Base-by-base conservation (phyloP, 139 green algal species). In the Chlorella sp. region DNA sequence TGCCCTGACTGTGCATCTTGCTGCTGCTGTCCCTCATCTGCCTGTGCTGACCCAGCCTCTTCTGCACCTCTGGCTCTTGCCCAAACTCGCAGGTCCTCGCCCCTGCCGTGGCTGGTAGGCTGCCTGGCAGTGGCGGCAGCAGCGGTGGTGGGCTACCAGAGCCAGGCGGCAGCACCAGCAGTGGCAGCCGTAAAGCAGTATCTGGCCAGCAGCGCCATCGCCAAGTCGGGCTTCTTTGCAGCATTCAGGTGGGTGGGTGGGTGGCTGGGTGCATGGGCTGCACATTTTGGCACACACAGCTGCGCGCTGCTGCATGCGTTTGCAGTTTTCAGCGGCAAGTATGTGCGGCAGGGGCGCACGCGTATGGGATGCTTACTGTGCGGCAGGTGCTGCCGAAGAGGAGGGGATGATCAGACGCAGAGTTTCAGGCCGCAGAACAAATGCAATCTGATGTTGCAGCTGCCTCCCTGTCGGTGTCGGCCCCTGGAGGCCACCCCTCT, bases 201-300 rank as follows among this genome's bases (percentile, higher is more conserved):
- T 37, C 79, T 95, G 2, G 81, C 91, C 0, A 92, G 92, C 37
- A 94, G 93, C 1, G 92, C 92, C 24, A 86, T 98, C 3, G 96
- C 95, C 71, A 95, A 92, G 71, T 97, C 93, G 15, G 98, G 98
- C 22, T 98, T 99, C 89, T 90, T 98, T 26, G 96, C 98, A 0
- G 95, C 98, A n/a, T 99, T 99, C 83, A 96, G 84, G 84, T 81
- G 39, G 3, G 80, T 22, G 37, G 57, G 34, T 11, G 0, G n/a
- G 2, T 24, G 68, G 68, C 2, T 11, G 66, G 24, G 28, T 37
- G 60, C n/a, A n/a, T n/a, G n/a, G 22, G 64, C 69, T 77, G 11
- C 64, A 71, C 28, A 28, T 37, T 11, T 21, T 15, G 37, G 69
- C 37, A 19, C 69, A 18, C 37, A 19, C 69, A 18, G 69, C 26